Conservation (phyloP, 2,329 filamentous ascomycete genomes). For the Madurella fahalii region DNA sequence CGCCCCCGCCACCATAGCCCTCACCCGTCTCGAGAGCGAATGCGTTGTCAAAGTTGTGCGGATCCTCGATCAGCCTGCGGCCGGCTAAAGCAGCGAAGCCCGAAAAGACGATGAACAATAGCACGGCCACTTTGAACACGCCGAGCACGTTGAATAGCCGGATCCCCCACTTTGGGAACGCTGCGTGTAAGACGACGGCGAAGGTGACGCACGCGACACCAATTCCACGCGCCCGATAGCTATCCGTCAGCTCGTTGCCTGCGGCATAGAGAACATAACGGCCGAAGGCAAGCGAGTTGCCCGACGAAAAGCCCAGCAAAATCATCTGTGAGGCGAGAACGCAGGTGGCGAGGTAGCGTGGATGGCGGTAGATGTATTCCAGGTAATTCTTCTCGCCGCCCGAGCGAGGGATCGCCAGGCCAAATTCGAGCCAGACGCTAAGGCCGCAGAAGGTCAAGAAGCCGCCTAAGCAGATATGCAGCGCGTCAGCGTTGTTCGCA, state of each 20-base stretch:
- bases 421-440: constrained; percentile 61
- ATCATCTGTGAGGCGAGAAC: constrained; percentile 59
- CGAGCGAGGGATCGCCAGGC: constrained; percentile 56
- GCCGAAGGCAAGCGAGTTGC: constrained; percentile 56
- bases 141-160: constrained; percentile 56
- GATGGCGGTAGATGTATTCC: constrained; percentile 56
- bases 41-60: constrained; percentile 54
- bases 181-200: constrained; percentile 48
- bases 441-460: constrained; percentile 56
- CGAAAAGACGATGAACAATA: constrained; percentile 58
- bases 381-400: constrained; percentile 66
- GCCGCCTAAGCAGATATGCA: constrained; percentile 15
- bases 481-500: constrained; percentile 1
- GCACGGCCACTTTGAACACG: constrained; percentile 56
- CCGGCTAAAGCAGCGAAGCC: constrained; percentile 56
- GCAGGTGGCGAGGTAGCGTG: constrained; percentile 56
- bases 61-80: constrained; percentile 43
- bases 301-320: constrained; percentile 57
- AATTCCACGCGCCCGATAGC: constrained; percentile 56
- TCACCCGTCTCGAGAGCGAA: constrained; percentile 44
- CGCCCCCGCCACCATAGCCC: constrained; percentile 45
- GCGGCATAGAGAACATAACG: constrained; percentile 49
- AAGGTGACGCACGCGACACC: constrained; percentile 53
- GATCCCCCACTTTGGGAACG: constrained; percentile 54
- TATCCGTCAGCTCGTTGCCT: constrained; percentile 43